Base-by-base conservation (phyloP, 805 yeast genomes). In the Saturnispora dispora region DNA sequence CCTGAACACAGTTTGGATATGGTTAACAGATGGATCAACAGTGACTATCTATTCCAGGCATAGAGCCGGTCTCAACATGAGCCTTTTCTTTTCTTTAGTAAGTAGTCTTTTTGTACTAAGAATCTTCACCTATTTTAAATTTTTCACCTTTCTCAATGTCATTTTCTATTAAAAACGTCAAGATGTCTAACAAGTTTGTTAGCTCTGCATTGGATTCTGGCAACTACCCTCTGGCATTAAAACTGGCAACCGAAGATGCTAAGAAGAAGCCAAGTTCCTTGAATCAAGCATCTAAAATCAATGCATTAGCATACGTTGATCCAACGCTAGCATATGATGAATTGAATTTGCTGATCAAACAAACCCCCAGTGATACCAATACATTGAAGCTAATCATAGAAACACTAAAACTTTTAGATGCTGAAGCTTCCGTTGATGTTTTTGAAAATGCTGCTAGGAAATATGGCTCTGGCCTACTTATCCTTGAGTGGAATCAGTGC, bases 1-100 rank as follows among this genome's bases (percentile, higher is more conserved):
- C 95, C 96, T 18, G 81, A 78, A 60, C 75, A 76, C 61, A 71
- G 96, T 2, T 73, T 85, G 56, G 88, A 79, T 52, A 83, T 90
- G 89, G 77, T 90, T 56, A 85, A 88, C 72, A 77, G 84, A 65
- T 91, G 97, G 97, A 69, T 88, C 46, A 58, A 69, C 42, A 95
- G 93, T 28, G 84, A 85, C 64, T 78, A 73, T 58, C 59, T 7
- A 3, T 56, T 46, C 44, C 10, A 48, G 15, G 20, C 23, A 42
- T 9, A 36, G 10, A 6, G 39, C 20, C 33, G 3, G 15, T 11
- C 13, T 30, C 33, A 30, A 30, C 15, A 13, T 30, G 15, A 11
- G 22, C 22, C 41, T 37, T 17, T 18, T 18, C 7, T 17, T 8
- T 37, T 46, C 36, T 36, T 46, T 27, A 25, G 33, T 30, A n/a